These are phyloP conservation scores for Salix arbutifolia DNA, from an alignment of 345 rosid genomes.

Conservation along the genomic window DNA sequence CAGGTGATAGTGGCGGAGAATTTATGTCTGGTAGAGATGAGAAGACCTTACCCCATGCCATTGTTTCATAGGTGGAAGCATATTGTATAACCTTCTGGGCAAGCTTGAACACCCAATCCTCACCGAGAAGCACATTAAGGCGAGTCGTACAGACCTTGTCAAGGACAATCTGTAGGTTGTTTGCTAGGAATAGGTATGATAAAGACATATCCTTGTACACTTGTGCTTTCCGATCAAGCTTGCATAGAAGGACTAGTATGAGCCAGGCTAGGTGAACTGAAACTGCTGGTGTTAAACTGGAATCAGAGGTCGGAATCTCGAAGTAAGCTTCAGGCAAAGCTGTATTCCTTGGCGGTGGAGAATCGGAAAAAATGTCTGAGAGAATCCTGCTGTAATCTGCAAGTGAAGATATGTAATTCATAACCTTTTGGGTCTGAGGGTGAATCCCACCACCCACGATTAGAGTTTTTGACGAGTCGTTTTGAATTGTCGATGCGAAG, in stretches of 20 bases:
- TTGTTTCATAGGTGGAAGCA: conserved; percentile 13
- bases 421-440: conserved; percentile 9
- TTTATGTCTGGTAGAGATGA: conserved; percentile 8
- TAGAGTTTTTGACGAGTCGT: conserved; percentile 22
- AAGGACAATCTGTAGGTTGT: conserved; percentile 21
- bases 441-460: conserved; percentile 25
- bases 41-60: conserved; percentile 24
- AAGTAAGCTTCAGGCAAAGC: conserved; percentile 18
- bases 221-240: conserved; percentile 21
- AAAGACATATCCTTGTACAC: conserved; percentile 20
- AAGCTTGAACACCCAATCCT: conserved; percentile 26
- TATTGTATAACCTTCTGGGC: conserved; percentile 18
- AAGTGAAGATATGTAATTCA: conserved; percentile 20
- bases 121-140: conserved; percentile 12
- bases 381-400: conserved; percentile 19
- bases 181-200: conserved; percentile 23
- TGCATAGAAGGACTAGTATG: conserved; percentile 23
- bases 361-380: conserved; percentile 13
- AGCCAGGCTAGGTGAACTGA: conserved; percentile 18
- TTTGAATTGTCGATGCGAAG: conserved; percentile 17
- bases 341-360: neutral
- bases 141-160: conserved; percentile 8
- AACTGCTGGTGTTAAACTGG: conserved; percentile 5
- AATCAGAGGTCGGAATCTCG: conserved; percentile 5
- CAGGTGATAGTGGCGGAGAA: conserved; percentile 5